Base-by-base conservation (phyloP, 352 stramenopile species). In the Pilasporangium apinafurcum region DNA sequence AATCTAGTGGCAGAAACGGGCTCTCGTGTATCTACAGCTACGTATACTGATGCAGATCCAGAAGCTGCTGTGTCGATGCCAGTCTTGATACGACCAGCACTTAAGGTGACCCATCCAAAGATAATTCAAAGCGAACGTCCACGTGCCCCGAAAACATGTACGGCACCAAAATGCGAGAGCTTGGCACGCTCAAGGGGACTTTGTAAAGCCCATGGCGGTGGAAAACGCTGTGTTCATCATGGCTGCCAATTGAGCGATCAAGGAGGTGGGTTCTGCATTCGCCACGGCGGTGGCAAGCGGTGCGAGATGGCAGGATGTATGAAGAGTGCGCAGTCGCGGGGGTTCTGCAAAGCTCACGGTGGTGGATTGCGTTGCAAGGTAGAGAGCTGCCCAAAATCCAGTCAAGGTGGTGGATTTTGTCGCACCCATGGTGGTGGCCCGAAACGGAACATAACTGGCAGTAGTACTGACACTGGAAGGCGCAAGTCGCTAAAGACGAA, bases 221-320 rank as follows among this genome's bases (percentile, higher is more conserved):
- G 65, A 30, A 81, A 81, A 44, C 64, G 58, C 20, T 81, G 65
- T 34, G 55, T 52, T 12, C 26, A 46, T 5, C 39, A 41, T 4
- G 30, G 47, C 6, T 80, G 68, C 17, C 21, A 32, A 30, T 42
- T 56, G n/a, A 51, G 42, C 16, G 34, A 56, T 30, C 40, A 50
- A 12, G 49, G 49, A 6, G 49, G 40, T 10, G 34, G 49, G 8
- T 37, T 86, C 1, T 95, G 83, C 53, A 90, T 91, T 37, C 81
- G 82, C 28, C 83, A 95, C 45, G 81, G 82, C 20, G 83, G 83
- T 17, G 83, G 83, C 48, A 83, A 84, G 49, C 74, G 82, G 30
- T 93, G 80, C 59, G 42, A 56, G 24, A 30, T 51, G 26, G 34
- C 27, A 9, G 41, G 45, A 6, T 82, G 69, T 42, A 44, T 39